These are phyloP conservation scores for Candida taoyuanica DNA, from an alignment of 805 yeast genomes.

Conservation along the genomic window DNA sequence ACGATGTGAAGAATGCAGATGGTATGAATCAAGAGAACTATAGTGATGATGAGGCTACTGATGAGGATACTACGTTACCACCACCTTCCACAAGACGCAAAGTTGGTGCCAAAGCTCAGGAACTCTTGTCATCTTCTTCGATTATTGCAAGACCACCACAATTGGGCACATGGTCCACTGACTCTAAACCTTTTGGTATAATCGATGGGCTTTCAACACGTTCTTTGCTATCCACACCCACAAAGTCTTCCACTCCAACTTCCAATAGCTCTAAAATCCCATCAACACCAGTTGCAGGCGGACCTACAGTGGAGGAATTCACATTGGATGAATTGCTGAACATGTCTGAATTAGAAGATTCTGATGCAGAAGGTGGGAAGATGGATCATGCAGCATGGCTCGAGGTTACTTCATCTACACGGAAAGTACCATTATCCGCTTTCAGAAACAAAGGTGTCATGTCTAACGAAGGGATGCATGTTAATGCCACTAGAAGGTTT, in stretches of 20 bases:
- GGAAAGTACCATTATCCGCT: conserved; percentile 78
- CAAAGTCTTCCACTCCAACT: conserved; percentile 8
- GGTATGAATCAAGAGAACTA: conserved; percentile 13
- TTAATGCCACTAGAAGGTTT: conserved; percentile 26
- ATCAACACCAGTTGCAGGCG: conserved; percentile 25
- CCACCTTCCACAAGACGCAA: conserved; percentile 53
- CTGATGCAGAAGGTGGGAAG: conserved; percentile 46
- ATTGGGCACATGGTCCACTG: conserved; percentile 87
- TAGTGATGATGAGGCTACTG: conserved; percentile 85
- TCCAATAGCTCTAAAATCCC: conserved; percentile 2
- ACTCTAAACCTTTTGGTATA: conserved; percentile 83
- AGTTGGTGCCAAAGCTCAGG: conserved; percentile 80
- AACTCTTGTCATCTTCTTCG: conserved; percentile 81
- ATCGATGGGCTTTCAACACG: conserved; percentile 93
- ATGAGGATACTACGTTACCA: conserved; percentile 84
- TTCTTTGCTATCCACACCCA: conserved; percentile 50
- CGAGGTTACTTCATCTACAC: conserved; percentile 36
- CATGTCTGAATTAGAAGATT: conserved; percentile 82
- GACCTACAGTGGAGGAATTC: conserved; percentile 36
- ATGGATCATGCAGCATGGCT: conserved; percentile 33
- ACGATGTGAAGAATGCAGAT: conserved; percentile 2
- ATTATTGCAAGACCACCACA: conserved; percentile 88
- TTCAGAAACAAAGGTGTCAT: conserved; percentile 74
- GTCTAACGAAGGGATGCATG: conserved; percentile 25
- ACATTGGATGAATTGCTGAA: conserved; percentile 80